These are phyloP conservation scores for Psilocybe subaeruginosa DNA, from an alignment of 768 basidiomycete species.

Conservation along the genomic window DNA sequence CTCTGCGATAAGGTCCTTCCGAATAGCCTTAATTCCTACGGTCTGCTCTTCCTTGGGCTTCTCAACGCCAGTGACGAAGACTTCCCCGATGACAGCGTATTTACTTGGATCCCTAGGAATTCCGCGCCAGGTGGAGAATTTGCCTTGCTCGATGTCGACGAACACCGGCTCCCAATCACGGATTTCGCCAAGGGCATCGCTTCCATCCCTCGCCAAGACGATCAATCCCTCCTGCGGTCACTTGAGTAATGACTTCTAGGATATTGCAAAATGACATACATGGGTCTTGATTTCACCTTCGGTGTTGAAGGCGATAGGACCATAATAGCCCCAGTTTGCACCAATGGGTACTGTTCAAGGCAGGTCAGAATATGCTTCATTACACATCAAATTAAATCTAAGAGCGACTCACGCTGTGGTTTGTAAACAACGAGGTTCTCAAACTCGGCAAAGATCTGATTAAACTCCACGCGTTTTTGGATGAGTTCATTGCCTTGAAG, in stretches of 20 bases:
- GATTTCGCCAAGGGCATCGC: background rate
- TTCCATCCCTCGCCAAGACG: background rate
- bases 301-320: background rate
- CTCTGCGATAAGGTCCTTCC: background rate
- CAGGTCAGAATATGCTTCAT: no score
- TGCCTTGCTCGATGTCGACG: background rate
- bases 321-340: background rate
- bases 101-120: background rate
- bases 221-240: background rate
- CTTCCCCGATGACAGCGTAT: background rate
- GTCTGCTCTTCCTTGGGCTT: background rate
- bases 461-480: background rate
- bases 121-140: background rate
- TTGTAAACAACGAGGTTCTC: background rate
- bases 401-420: background rate
- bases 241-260: background rate
- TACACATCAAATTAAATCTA: background rate
- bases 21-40: background rate
- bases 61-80: background rate
- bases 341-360: background rate
- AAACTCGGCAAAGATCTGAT: background rate
- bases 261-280: background rate
- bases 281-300: background rate
- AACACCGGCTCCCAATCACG: background rate
- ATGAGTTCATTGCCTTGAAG: background rate